A percentile compares a stretch with the other conserved stretches of the same genome.
phyloP scores from a whole-genome alignment of 352 stramenopile genomes.

The Achlya hypogyna region DNA sequence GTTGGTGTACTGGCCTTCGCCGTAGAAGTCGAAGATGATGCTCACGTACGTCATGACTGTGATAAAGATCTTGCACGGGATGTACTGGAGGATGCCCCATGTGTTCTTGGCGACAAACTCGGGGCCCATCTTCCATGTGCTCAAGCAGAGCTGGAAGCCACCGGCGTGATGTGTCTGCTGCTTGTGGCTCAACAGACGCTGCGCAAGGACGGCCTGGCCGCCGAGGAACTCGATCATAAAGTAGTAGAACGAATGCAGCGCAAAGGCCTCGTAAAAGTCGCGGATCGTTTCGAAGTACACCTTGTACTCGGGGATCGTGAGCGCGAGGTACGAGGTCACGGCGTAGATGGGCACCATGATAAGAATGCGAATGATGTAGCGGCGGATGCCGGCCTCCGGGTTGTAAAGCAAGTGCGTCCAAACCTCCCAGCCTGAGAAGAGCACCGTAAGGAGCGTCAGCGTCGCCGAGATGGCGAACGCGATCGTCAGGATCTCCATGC shows the following conservation, averaged over 20 bases:
- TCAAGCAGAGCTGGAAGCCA: constrained; percentile 28
- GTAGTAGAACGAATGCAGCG: constrained; percentile 43
- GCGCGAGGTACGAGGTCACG: constrained; percentile 29
- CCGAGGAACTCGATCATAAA: constrained; percentile 36
- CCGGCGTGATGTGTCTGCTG: constrained; percentile 27
- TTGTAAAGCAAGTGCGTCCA: constrained; percentile 19
- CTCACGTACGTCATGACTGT: constrained; percentile 26
- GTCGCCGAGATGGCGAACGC: constrained; percentile 16
- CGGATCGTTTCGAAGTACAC: constrained; percentile 28
- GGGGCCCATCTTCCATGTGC: constrained; percentile 35
- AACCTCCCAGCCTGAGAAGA: constrained; percentile 15
- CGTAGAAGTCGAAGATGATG: constrained; percentile 24
- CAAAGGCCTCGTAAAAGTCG: constrained; percentile 45
- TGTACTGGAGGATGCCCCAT: constrained; percentile 41
- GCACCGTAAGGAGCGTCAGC: constrained; percentile 18
- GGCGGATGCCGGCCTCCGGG: constrained; percentile 19
- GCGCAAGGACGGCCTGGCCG: constrained; percentile 22
- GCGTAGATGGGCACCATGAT: constrained; percentile 48
- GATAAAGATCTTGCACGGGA: constrained; percentile 28
- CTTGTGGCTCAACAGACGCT: constrained; percentile 23
- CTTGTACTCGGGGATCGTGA: constrained; percentile 20
- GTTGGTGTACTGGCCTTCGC: constrained; percentile 26
- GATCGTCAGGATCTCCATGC: constrained; percentile 16
- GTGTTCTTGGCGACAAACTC: constrained; percentile 49
- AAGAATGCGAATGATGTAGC: constrained; percentile 38